Base-by-base conservation (phyloP, 2,329 filamentous ascomycete species). In the Dactylellina cionopaga region DNA sequence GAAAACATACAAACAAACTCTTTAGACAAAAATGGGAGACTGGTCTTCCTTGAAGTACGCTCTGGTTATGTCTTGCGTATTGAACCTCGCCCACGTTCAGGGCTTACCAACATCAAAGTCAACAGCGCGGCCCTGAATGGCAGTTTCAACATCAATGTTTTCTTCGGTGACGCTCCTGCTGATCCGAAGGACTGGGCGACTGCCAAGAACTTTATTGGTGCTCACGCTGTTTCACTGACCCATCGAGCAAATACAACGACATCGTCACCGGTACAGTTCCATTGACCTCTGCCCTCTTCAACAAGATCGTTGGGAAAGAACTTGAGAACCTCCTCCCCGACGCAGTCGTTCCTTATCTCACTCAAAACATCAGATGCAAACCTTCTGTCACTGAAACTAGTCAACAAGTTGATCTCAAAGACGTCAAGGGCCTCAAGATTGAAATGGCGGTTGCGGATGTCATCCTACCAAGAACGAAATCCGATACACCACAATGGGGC, bases 171-270 rank as follows among this genome's bases (percentile, higher is more conserved):
- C 7, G 80, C 80, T n/a, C n/a, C n/a, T 7, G 39, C 66, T 1
- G 75, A 78, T 13, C 74, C 78, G 1, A 39, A 47, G 5, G 74
- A 73, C 19, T 80, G 81, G 79, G 75, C 79, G 2, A 80, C 78
- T 0, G 80, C 81, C 58, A 75, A 77, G n/a, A 81, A 81, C 49
- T 80, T 81, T 19, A 78, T 83, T 22, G 81, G 81, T 19, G 80
- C 80, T 35, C 77, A 81, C 25, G 77, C 79, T 2, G 77, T 80
- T 79, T 82, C 33, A 79, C 80, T 0, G 80, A 79, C 35, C 22
- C 55, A 15, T n/a, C n/a, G n/a, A n/a, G n/a, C n/a, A n/a, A n/a
- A n/a, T n/a, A n/a, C n/a, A n/a, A n/a, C n/a, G n/a, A n/a, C n/a
- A n/a, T n/a, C n/a, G n/a, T n/a, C n/a, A n/a, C n/a, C n/a, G n/a